Evolutionary conservation across 495 filamentous ascomycete species (phyloP).

Genomic region (Penicillium desertorum): DNA sequence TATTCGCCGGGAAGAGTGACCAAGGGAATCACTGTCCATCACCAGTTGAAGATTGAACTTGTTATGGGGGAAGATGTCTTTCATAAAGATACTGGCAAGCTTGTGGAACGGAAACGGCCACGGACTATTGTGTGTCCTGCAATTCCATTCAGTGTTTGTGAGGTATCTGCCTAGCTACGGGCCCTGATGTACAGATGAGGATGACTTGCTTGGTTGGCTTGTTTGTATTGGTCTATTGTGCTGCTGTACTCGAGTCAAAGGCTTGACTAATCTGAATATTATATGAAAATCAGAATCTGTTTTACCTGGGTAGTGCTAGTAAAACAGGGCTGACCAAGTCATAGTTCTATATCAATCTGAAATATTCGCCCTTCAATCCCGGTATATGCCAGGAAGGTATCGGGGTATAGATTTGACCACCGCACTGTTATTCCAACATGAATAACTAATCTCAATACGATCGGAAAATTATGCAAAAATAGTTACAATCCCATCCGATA

Average conservation of each 20-base stretch:
- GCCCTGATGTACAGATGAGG: not conserved
- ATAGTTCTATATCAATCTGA: not conserved
- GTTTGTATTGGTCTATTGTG: not conserved
- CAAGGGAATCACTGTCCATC: not conserved
- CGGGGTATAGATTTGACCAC: not conserved
- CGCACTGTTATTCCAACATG: not conserved
- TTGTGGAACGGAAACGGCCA: not conserved
- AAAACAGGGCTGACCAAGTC: not conserved
- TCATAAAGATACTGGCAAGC: not conserved
- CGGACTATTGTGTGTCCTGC: not conserved
- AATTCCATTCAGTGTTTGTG: constrained; percentile 3
- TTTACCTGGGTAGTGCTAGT: not conserved
- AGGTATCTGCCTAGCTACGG: not conserved
- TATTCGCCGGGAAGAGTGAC: no score
- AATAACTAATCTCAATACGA: not conserved
- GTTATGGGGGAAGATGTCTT: constrained; percentile 1
- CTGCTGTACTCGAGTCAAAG: not conserved
- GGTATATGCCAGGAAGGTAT: not conserved
- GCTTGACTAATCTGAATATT: not conserved
- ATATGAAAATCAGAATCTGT: not conserved
- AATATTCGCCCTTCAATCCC: not conserved
- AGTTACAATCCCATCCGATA: not conserved
- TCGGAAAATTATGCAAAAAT: not conserved
- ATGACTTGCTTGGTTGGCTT: not conserved
- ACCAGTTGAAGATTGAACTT: constrained; percentile 2